phyloP scores from a whole-genome alignment of 495 filamentous ascomycete genomes.

The Neurospora sublineolata region DNA sequence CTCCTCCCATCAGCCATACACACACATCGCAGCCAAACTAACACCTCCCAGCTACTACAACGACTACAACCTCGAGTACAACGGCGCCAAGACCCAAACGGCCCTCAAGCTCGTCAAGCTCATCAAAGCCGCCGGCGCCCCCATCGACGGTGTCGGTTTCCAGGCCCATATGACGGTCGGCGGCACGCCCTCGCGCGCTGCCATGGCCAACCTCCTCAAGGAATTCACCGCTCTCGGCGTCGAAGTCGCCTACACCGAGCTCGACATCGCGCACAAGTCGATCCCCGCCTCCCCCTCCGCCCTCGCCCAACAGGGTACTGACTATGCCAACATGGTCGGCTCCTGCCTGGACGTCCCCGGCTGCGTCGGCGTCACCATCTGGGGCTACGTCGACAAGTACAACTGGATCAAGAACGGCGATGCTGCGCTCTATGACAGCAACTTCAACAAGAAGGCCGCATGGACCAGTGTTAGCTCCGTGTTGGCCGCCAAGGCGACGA shows the following conservation, averaged over 20 bases:
- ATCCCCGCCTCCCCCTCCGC: slow-evolving; percentile 26
- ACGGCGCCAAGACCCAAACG: slow-evolving; percentile 36
- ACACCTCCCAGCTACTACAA: slow-evolving; percentile 47
- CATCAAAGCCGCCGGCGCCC: slow-evolving; percentile 35
- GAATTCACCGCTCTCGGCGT: slow-evolving; percentile 37
- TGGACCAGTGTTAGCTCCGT: slow-evolving; percentile 32
- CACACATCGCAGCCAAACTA: slow-evolving; percentile 29
- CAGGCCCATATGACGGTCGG: slow-evolving; percentile 50
- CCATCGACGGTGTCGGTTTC: slow-evolving; percentile 50
- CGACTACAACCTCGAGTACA: slow-evolving; percentile 53
- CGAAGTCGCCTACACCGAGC: slow-evolving; percentile 52
- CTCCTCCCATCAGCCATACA: slow-evolving; percentile 15
- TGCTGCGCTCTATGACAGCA: slow-evolving; percentile 44
- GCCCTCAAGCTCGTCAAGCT: slow-evolving; percentile 37
- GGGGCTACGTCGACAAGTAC: slow-evolving; percentile 53
- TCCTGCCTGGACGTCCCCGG: slow-evolving; percentile 42
- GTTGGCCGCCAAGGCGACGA: slow-evolving; percentile 21
- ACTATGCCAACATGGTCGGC: slow-evolving; percentile 42
- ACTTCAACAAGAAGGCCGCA: slow-evolving; percentile 42
- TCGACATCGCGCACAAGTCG: slow-evolving; percentile 43
- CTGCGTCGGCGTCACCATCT: slow-evolving; percentile 55
- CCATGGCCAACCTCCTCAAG: slow-evolving; percentile 28
- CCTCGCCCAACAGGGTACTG: slow-evolving; percentile 40
- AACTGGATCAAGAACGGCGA: slow-evolving; percentile 42
- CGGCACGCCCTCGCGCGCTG: slow-evolving; percentile 28